Conservation (phyloP, 805 yeast genomes). For the Candida pseudofarinosa region DNA sequence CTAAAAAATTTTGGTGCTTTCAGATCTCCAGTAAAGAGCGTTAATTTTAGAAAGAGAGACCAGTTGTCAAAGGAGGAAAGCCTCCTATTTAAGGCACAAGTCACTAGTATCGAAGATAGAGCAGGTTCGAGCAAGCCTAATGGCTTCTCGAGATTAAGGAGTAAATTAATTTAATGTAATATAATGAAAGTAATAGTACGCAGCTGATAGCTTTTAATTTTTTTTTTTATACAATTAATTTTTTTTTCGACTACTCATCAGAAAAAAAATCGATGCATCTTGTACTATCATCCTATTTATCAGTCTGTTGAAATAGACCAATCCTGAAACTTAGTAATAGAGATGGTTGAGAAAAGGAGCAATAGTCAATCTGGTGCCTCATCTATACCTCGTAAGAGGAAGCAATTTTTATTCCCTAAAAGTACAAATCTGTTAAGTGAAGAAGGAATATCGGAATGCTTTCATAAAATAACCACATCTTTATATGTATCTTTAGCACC, state of each 20-base stretch:
- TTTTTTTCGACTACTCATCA: constrained; percentile 3
- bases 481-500: constrained; percentile 91
- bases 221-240: neutral
- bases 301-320: neutral
- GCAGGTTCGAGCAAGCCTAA: constrained; percentile 5
- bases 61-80: constrained; percentile 39
- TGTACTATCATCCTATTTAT: neutral
- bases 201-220: neutral
- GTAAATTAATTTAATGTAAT: constrained; percentile 8
- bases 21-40: constrained; percentile 14
- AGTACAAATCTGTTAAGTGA: constrained; percentile 34
- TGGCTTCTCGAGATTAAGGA: constrained; percentile 18
- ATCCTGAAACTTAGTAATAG: neutral
- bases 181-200: neutral
- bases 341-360: neutral
- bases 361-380: neutral
- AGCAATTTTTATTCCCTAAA: constrained; percentile 15
- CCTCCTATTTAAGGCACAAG: constrained; percentile 19
- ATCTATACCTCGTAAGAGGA: constrained; percentile 11
- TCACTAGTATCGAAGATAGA: neutral
- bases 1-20: constrained; percentile 38
- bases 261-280: neutral
- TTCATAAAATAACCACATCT: constrained; percentile 54
- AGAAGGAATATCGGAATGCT: constrained; percentile 63
- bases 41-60: constrained; percentile 30